These are phyloP conservation scores for Heracleum sosnowskyi DNA, from an alignment of 129 eudicot species.

Conservation along the genomic window DNA sequence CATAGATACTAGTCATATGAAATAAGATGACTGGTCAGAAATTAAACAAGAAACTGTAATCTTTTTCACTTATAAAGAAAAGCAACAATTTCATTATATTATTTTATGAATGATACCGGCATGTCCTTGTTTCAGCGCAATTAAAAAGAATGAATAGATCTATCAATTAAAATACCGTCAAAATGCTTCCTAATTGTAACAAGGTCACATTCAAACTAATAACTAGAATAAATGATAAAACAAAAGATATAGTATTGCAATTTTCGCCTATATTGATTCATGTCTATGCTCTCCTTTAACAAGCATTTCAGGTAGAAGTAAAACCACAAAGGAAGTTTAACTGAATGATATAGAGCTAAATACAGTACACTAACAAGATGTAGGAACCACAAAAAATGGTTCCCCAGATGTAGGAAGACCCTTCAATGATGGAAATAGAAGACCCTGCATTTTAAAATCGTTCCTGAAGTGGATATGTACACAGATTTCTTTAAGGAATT, in stretches of 20 bases:
- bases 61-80: too few species aligned
- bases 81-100: background rate
- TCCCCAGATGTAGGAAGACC: too few species aligned
- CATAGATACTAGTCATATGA: too few species aligned
- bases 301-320: background rate
- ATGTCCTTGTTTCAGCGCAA: background rate
- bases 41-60: too few species aligned
- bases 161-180: too few species aligned
- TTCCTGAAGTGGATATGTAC: constrained; percentile 36
- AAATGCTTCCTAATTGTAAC: too few species aligned
- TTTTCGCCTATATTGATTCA: too few species aligned
- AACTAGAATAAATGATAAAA: background rate
- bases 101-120: background rate
- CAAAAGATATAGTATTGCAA: background rate
- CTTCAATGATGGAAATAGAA: constrained; percentile 66
- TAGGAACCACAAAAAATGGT: too few species aligned
- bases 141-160: too few species aligned
- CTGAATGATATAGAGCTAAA: background rate
- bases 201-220: background rate
- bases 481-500: constrained; percentile 1
- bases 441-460: constrained; percentile 36
- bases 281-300: background rate
- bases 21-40: too few species aligned
- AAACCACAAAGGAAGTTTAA: background rate
- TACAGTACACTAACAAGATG: constrained; percentile 53